These are phyloP conservation scores for Camellia oleifera DNA, from an alignment of 179 eudicot species.

Conservation along the genomic window DNA sequence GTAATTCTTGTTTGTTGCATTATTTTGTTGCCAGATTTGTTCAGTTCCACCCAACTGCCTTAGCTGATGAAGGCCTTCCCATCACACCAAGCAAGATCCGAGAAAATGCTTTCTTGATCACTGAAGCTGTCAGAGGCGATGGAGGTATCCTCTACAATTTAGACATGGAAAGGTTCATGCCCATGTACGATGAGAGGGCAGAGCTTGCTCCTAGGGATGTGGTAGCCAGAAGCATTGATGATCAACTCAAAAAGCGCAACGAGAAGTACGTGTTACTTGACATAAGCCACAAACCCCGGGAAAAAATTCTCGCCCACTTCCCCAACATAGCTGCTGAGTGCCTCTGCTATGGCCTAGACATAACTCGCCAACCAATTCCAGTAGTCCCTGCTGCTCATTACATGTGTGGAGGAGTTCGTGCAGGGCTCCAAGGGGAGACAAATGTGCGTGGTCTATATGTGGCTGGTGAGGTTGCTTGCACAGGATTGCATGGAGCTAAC, in stretches of 20 bases:
- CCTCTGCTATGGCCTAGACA: conserved; percentile 75
- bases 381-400: conserved; percentile 98
- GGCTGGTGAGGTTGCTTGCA: conserved; percentile 95
- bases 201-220: conserved; percentile 94
- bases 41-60: conserved; percentile 96
- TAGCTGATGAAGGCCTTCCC: conserved; percentile 95
- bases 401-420: conserved; percentile 96
- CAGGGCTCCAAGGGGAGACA: conserved; percentile 86
- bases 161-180: conserved; percentile 93
- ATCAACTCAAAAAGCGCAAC: conserved; percentile 77
- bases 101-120: conserved; percentile 84
- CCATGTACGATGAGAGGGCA: conserved; percentile 64
- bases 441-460: conserved; percentile 80
- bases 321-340: conserved; percentile 95
- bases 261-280: conserved; percentile 86
- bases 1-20: background rate
- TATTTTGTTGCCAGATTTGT: conserved; percentile 58
- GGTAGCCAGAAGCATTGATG: conserved; percentile 92
- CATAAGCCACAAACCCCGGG: conserved; percentile 75
- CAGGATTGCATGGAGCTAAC: conserved; percentile 94
- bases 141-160: conserved; percentile 85
- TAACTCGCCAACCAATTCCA: conserved; percentile 79
- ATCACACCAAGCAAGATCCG: conserved; percentile 43
- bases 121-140: conserved; percentile 95
- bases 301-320: conserved; percentile 76